Evolutionary conservation across 2,329 filamentous ascomycete species (phyloP), one percentile per base, ranked within the genome.

Genomic region (Ampelomyces quisqualis): DNA sequence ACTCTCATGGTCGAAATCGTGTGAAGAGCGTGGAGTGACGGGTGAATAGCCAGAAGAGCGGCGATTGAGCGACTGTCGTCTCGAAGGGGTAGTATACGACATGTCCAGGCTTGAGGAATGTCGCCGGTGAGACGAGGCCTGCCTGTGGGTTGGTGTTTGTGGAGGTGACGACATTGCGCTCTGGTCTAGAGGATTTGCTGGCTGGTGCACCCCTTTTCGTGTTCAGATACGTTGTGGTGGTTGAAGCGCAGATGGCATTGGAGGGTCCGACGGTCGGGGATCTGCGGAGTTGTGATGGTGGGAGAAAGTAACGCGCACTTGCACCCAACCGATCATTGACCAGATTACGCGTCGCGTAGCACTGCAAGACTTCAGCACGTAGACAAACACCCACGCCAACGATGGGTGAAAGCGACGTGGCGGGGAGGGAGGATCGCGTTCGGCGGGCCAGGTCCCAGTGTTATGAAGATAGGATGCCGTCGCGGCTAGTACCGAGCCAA

Each of bases 41-140:
- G 71, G 71, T 34, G 69, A 73, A 45, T 73, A 70, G 35, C 72
- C 73, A 37, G 72, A 73, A n/a, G 65, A 68, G 43, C 65, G 63
- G 56, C 72, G 60, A 56, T 70, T 51, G 51, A 69, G 45, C 11
- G 65, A 67, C 27, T 65, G 57, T 18, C 65, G 60, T 49, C 60
- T 56, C 20, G 56, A 64, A 35, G 64, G 51, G 14, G 67, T 65
- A 34, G 58, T 62, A 39, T 68, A 62, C 15, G 69, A 69, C 47
- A 70, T 70, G 40, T 73, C 70, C 34, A 72, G 56, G 46, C 69
- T 73, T 11, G 70, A 71, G 33, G 65, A 59, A 23, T 62, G 57
- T 11, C 65, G 68, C 53, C 66, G 69, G 46, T 72, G 65, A 11
- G 65, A 66, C 23, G 64, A 61, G 5, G 45, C 34, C 15, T 62